phyloP scores from a whole-genome alignment of 169 alveolate genomes.

The Plasmodium coatneyi region DNA sequence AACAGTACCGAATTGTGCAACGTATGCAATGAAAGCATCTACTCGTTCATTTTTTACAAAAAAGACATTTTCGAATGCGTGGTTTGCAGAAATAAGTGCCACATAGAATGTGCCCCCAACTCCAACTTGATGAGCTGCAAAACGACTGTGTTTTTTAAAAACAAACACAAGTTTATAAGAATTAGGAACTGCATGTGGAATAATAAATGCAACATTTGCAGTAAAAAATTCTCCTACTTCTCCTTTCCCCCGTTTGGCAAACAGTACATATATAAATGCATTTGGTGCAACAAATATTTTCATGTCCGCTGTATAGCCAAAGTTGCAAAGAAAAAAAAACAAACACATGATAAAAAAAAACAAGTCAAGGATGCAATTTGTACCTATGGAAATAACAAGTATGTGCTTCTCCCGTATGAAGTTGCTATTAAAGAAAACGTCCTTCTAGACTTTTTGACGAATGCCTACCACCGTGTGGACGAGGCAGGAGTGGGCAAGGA shows the following conservation, averaged over 20 bases:
- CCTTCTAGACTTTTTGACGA: slow-evolving; percentile 15
- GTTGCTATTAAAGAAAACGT: slow-evolving; percentile 26
- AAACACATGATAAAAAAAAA: background rate
- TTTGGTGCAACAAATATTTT: slow-evolving; percentile 80
- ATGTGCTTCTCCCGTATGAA: slow-evolving; percentile 41
- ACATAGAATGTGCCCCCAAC: slow-evolving; percentile 68
- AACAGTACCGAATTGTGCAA: slow-evolving; percentile 53
- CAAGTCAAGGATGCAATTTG: slow-evolving; percentile 15
- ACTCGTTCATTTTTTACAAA: slow-evolving; percentile 57
- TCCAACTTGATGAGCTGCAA: slow-evolving; percentile 66
- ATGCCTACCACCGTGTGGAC: slow-evolving; percentile 11
- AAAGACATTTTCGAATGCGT: slow-evolving; percentile 70
- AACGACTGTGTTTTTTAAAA: slow-evolving; percentile 51
- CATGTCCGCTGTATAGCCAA: slow-evolving; percentile 76
- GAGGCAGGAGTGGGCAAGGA: slow-evolving; percentile 5
- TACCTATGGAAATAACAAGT: slow-evolving; percentile 48
- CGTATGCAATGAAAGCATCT: slow-evolving; percentile 63
- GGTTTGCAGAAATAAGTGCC: slow-evolving; percentile 60
- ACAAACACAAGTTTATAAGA: slow-evolving; percentile 67
- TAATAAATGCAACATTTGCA: slow-evolving; percentile 49
- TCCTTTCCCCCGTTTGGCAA: slow-evolving; percentile 10
- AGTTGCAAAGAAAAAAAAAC: background rate
- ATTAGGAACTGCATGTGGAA: slow-evolving; percentile 44
- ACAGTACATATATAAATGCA: slow-evolving; percentile 68
- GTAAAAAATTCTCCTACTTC: slow-evolving; percentile 43